Evolutionary conservation across 805 yeast species (phyloP), one percentile per base, ranked within the genome.

Genomic region (Yarrowia sp.): DNA sequence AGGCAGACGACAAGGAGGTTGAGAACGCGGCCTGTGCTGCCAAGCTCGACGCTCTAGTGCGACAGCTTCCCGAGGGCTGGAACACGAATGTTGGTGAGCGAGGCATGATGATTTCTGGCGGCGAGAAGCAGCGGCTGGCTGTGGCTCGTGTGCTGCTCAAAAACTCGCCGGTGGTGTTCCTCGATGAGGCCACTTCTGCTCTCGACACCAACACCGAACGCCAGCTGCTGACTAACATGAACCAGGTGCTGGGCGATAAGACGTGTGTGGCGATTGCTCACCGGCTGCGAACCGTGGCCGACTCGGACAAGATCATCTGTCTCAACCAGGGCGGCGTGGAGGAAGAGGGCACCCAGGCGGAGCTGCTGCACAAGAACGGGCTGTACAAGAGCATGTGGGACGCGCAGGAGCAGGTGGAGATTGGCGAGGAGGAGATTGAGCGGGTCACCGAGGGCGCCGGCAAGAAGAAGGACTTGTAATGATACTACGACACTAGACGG

Each of bases 91-190:
- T 95, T 17, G 99, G 99, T 60, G 99, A 95, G 77, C 82, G 83
- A 5, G 99, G 99, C n/a, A 84, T 95, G 84, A 95, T 95, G 99
- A 93, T 95, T 56, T 92, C 97, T 33, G 99, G 99, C n/a, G 99
- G 99, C 70, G 99, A 95, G 76, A 93, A 95, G 76, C 99, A 95
- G 78, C 81, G 99, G 70, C 81, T 95, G 50, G 98, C 99, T 0
- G 92, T 95, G 71, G 95, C 98, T 0, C 83, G 99, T 71, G 85
- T 95, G n/a, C 77, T 95, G 52, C 79, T 95, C 72, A 95, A 95
- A 77, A 83, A 86, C 70, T 86, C 98, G 0, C 94, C 95, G 34
- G 91, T 95, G 60, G 90, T 96, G 68, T 94, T 95, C 77, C 93
- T 95, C 72, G 99, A 95, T 75, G 99, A 95, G 75, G 98, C 99